Conservation (phyloP, 768 basidiomycete species). For the Chalciporus piperatus region DNA sequence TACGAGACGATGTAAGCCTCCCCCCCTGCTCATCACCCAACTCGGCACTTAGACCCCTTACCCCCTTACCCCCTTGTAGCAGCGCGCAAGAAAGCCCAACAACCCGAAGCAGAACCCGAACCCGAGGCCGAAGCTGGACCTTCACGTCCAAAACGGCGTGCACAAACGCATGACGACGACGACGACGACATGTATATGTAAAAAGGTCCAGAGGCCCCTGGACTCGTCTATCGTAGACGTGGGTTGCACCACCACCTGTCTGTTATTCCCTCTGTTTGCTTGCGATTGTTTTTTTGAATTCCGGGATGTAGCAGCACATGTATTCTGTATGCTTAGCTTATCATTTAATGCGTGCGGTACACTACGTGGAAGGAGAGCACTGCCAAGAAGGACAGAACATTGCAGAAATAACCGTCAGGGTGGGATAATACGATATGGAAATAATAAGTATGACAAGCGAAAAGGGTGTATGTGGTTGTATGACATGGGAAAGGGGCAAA, state of each 20-base stretch:
- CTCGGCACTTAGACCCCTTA: background rate
- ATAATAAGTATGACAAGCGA: too few species aligned
- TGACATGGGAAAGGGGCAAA: too few species aligned
- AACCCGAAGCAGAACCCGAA: constrained; percentile 15
- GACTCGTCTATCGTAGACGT: too few species aligned
- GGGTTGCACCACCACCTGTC: background rate
- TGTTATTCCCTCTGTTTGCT: background rate
- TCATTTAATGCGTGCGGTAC: too few species aligned
- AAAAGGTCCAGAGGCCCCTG: background rate
- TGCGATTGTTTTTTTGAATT: background rate
- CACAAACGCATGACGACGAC: constrained; percentile 9
- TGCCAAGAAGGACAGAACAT: too few species aligned
- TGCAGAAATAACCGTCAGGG: too few species aligned
- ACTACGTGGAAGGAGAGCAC: too few species aligned
- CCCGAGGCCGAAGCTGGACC: background rate
- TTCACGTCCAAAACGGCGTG: constrained; percentile 9
- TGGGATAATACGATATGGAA: too few species aligned
- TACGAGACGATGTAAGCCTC: constrained; percentile 41
- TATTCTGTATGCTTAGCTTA: too few species aligned
- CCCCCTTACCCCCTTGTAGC: constrained; percentile 20
- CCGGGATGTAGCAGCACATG: background rate
- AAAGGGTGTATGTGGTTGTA: too few species aligned
- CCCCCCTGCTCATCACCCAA: background rate
- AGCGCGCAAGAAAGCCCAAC: constrained; percentile 28
- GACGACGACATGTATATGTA: constrained; percentile 28